These are phyloP conservation scores for Decorospora gaudefroyi DNA, from an alignment of 2,329 filamentous ascomycete species.

Conservation along the genomic window DNA sequence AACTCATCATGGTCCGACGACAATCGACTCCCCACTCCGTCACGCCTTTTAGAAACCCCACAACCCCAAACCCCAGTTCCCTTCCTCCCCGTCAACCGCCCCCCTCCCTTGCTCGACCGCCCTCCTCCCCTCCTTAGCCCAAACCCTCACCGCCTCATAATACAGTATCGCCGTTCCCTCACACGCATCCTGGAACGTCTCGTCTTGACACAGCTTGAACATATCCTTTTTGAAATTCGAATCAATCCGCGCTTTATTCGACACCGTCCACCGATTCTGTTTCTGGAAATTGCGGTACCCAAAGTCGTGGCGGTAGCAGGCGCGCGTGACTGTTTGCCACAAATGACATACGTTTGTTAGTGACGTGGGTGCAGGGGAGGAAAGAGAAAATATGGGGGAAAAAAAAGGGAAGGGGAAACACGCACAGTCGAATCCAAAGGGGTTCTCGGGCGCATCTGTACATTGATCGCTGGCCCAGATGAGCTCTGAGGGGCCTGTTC, in stretches of 20 bases:
- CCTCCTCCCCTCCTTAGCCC: too few species aligned
- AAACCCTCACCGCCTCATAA: constrained; percentile 36
- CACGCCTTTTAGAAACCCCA: too few species aligned
- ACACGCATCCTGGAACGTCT: constrained; percentile 25
- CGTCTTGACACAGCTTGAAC: constrained; percentile 37
- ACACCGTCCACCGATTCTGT: constrained; percentile 53
- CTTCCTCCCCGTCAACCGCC: too few species aligned
- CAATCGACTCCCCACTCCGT: too few species aligned
- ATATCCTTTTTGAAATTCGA: constrained; percentile 54
- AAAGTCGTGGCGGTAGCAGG: constrained; percentile 60
- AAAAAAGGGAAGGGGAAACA: neutral
- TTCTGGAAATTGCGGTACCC: constrained; percentile 57
- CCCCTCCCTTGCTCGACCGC: too few species aligned
- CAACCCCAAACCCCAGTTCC: too few species aligned
- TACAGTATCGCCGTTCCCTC: constrained; percentile 38
- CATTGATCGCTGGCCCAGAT: constrained; percentile 49
- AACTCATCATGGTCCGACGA: too few species aligned
- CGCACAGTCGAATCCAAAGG: constrained; percentile 40
- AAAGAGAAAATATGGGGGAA: neutral
- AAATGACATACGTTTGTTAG: too few species aligned
- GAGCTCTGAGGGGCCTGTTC: constrained; percentile 44
- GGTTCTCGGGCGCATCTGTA: constrained; percentile 39
- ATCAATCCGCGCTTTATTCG: constrained; percentile 48
- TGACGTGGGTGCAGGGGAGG: too few species aligned
- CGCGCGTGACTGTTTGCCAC: constrained; percentile 24